Evolutionary conservation across 2,329 filamentous ascomycete genomes (phyloP), one percentile per base, ranked within the genome.

Genomic region (Lanzia echinophila): DNA sequence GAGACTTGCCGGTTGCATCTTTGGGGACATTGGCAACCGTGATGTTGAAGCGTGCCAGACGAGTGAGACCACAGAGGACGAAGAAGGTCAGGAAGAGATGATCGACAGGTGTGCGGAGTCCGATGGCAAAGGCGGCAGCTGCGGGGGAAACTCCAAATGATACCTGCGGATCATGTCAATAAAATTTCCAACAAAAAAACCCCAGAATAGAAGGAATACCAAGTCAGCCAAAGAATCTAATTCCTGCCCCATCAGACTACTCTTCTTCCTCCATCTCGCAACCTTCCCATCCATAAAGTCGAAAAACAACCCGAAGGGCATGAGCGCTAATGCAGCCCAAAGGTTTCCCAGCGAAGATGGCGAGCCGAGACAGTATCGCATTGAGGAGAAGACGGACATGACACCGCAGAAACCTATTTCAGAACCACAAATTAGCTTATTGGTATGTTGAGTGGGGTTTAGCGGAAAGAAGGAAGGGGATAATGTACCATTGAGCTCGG

Each of bases 221-320:
- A 99, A 71, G 70, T 99, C 94, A 53, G 94, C 94, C 46, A 99
- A 78, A 6, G 92, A 97, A 71, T 99, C 94, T 53, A 99, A 76
- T 72, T 99, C 94, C 72, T 96, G 92, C 12, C 94, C 94, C 92
- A 99, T 97, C 69, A 99, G 77, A 65, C 88, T 95, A 66, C 89
- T 94, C 84, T 96, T 99, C 74, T 90, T 87, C 69, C 94, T 84
- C 94, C 94, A 97, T 61, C 94, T 80, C 59, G 94, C 94, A 53
- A 99, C 91, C 69, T 91, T 94, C 68, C 94, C 94, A 71, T 99
- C 94, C 79, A 97, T 90, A 68, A 96, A 95, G 72, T 99, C 94
- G 71, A 97, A 97, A 76, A 97, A 96, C 12, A 97, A 77, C 5
- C 90, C 91, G 56, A 96, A 88, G 0, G 92, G 92, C 71, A 97